Base-by-base conservation (phyloP, 2,329 filamentous ascomycete species). In the Penicillium sp. region DNA sequence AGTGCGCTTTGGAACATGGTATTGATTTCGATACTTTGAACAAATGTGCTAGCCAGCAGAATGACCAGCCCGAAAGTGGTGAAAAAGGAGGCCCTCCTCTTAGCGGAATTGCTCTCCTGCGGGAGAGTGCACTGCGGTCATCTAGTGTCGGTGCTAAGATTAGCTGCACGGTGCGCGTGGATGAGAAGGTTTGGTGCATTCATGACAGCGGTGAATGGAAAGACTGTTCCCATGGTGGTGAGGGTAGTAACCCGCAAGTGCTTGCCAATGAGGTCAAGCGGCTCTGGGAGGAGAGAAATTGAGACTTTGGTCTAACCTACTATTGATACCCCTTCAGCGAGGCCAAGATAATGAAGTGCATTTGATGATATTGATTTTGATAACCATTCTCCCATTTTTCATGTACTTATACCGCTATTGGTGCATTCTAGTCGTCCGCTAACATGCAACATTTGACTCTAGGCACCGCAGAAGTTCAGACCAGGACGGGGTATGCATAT, bases 1-100 rank as follows among this genome's bases (percentile, higher is more conserved):
- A 89, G 66, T 98, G 93, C 68, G 89, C 93, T 3, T 76, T 95
- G 44, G 89, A 97, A 72, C 89, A 95, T 65, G 90, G 89, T 25
- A 84, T 97, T 42, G 86, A 93, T 63, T 89, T 96, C 66, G 78
- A 83, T 24, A 78, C 81, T 56, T 72, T 98, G 47, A 95, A 97
- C 68, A 77, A 86, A 18, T 98, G 93, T 68, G 85, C 89, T 38
- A 85, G 85, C 35, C 78, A 81, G 54, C 86, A 95, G 51, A 82
- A 89, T 58, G 88, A 89, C 27, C 83, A 81, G 1, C 80, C 84
- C 69, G 80, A 59, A 27, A 49, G 60, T 33, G 64, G 66, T 33
- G 71, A 74, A 10, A 81, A 89, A 56, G 86, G 86, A 8, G 82
- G 80, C 1, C 79, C 84, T 71, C 81, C 66, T 78, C 51, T 76